These are phyloP conservation scores for Cordyceps farinosa DNA, from an alignment of 2,329 filamentous ascomycete genomes.

Conservation along the genomic window DNA sequence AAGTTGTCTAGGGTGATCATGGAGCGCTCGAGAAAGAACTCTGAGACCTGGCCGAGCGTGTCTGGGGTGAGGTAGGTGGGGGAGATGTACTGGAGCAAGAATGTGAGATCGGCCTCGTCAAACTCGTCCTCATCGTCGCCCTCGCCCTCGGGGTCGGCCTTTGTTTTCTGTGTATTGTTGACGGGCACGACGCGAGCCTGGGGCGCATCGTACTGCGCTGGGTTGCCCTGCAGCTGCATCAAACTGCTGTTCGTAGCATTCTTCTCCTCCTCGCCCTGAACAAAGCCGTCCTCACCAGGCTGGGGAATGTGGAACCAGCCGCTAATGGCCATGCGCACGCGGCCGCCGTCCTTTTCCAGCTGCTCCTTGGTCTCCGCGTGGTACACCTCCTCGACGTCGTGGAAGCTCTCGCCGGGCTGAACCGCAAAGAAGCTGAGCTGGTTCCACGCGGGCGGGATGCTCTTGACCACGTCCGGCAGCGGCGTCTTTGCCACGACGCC, in stretches of 20 bases:
- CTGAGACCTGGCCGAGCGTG: constrained; percentile 75
- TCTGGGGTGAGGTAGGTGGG: constrained; percentile 91
- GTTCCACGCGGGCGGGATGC: constrained; percentile 93
- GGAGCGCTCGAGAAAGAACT: constrained; percentile 77
- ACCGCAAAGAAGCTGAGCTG: constrained; percentile 98
- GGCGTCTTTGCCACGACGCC: constrained; percentile 77
- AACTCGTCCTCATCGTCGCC: constrained; percentile 49
- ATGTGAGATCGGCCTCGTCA: constrained; percentile 78
- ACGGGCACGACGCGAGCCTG: constrained; percentile 54
- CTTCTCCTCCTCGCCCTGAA: constrained; percentile 82
- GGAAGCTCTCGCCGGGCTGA: constrained; percentile 96
- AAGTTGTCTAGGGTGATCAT: constrained; percentile 80
- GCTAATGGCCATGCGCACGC: constrained; percentile 94
- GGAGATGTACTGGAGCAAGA: constrained; percentile 84
- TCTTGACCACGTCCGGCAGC: constrained; percentile 70
- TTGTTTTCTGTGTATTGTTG: constrained; percentile 34
- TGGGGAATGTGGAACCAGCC: constrained; percentile 99
- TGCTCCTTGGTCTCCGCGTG: constrained; percentile 58
- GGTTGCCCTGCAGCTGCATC: constrained; percentile 87
- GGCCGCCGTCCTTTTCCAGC: constrained; percentile 65
- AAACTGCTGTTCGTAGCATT: constrained; percentile 86
- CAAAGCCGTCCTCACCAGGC: constrained; percentile 85
- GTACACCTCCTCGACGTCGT: constrained; percentile 98
- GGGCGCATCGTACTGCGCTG: constrained; percentile 83
- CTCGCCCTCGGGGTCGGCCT: constrained; percentile 21